Percentiles rank a stretch among this genome's conserved stretches.
These are phyloP conservation scores for Trichoderma oligosporum DNA, from an alignment of 2,329 filamentous ascomycete genomes.

Conservation along the genomic window DNA sequence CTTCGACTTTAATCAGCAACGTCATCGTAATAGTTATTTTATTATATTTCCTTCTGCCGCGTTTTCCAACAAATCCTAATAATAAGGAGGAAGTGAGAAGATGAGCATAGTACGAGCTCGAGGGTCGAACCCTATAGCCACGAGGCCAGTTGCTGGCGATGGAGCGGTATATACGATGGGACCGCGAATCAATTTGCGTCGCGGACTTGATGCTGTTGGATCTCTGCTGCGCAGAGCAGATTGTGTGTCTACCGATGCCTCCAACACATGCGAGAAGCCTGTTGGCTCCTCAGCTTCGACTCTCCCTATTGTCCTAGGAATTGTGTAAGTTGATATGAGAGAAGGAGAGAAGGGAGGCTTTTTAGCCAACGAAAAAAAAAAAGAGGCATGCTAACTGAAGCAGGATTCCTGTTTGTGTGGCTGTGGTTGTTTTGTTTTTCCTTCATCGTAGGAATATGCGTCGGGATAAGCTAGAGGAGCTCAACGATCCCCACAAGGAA, in stretches of 20 bases:
- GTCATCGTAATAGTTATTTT: conserved; percentile 11
- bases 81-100: conserved; percentile 11
- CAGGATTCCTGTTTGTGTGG: conserved; percentile 72
- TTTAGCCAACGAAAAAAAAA: too few relatives aligned
- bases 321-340: conserved; percentile 55
- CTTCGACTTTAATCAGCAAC: conserved; percentile 16
- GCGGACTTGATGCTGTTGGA: conserved; percentile 21
- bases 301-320: conserved; percentile 64
- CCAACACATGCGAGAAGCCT: conserved; percentile 57
- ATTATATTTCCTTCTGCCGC: background rate
- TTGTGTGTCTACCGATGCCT: conserved; percentile 18
- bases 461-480: conserved; percentile 72
- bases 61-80: background rate
- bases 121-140: conserved; percentile 4
- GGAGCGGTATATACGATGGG: conserved; percentile 26
- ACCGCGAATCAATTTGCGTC: conserved; percentile 28
- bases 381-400: conserved; percentile 5
- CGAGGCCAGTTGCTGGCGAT: conserved; percentile 22
- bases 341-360: background rate
- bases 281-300: conserved; percentile 52
- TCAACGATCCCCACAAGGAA: conserved; percentile 80
- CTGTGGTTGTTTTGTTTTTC: conserved; percentile 64
- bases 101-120: conserved; percentile 18
- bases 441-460: conserved; percentile 75
- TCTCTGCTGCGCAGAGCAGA: conserved; percentile 19